Conservation (phyloP, 441 rosid genomes). For the Pelargonium exstipulatum region DNA sequence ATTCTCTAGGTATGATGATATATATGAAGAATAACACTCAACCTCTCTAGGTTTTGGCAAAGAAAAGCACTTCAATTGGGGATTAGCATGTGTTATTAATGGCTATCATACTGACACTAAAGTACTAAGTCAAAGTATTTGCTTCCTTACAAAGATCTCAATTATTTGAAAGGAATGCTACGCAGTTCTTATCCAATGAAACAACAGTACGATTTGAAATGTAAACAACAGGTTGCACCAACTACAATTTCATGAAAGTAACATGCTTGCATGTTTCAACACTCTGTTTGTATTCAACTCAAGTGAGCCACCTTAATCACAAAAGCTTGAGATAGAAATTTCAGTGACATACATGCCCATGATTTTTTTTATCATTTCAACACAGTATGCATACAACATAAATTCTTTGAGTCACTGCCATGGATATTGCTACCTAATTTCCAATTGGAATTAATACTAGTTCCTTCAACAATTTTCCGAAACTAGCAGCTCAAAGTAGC, state of each 20-base stretch:
- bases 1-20: not conserved
- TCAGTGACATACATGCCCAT: not conserved
- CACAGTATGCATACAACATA: not conserved
- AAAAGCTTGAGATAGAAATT: not conserved
- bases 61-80: not conserved
- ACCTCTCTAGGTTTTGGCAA: not conserved
- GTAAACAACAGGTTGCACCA: not conserved
- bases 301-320: too few species aligned
- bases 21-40: not conserved
- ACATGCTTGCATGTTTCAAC: not conserved
- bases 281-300: too few species aligned
- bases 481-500: not conserved
- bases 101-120: not conserved
- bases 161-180: not conserved
- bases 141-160: not conserved
- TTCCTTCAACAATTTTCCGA: not conserved
- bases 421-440: not conserved
- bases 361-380: not conserved
- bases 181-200: not conserved
- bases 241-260: not conserved
- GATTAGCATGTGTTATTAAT: not conserved
- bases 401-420: not conserved
- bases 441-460: not conserved
- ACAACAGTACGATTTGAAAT: not conserved
- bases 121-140: not conserved